Evolutionary conservation across 805 yeast genomes (phyloP).

Genomic region (Kazachstania bromeliacearum): DNA sequence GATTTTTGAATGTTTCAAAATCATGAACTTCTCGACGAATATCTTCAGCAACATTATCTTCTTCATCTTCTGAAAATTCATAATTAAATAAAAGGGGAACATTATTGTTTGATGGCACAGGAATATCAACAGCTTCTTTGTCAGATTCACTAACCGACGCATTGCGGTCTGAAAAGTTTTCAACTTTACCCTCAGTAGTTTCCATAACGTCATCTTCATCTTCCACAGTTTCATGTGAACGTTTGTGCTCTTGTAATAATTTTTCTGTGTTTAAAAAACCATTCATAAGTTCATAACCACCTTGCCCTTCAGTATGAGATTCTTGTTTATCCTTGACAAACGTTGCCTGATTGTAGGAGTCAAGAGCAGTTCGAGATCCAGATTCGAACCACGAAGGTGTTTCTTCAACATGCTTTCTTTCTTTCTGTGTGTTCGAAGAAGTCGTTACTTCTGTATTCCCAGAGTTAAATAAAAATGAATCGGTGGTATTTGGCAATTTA

Average conservation of each 20-base stretch:
- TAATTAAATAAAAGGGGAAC: conserved; percentile 37
- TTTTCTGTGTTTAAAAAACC: conserved; percentile 15
- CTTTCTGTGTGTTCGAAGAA: conserved; percentile 1
- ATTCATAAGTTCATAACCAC: conserved; percentile 10
- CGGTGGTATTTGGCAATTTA: conserved; percentile 13
- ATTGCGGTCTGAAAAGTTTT: too few species aligned
- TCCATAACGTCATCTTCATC: not conserved
- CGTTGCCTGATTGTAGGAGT: conserved; percentile 3
- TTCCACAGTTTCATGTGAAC: not conserved
- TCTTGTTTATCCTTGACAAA: conserved; percentile 16
- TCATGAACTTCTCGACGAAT: conserved; percentile 64
- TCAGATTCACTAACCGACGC: not conserved
- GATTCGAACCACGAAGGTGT: conserved; percentile 27
- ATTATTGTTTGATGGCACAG: not conserved
- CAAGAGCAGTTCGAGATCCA: not conserved
- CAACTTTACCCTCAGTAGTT: not conserved
- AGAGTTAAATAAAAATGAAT: conserved; percentile 16
- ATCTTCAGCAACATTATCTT: conserved; percentile 52
- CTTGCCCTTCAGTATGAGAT: conserved; percentile 6
- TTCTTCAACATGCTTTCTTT: conserved; percentile 10
- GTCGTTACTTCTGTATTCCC: conserved; percentile 3
- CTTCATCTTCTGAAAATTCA: conserved; percentile 72
- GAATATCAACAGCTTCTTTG: not conserved
- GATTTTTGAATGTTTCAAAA: conserved; percentile 47
- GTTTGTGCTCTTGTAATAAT: conserved; percentile 3